Base-by-base conservation (phyloP, 225 moss, liverwort and hornwort genomes). In the Polytrichum formosum region DNA sequence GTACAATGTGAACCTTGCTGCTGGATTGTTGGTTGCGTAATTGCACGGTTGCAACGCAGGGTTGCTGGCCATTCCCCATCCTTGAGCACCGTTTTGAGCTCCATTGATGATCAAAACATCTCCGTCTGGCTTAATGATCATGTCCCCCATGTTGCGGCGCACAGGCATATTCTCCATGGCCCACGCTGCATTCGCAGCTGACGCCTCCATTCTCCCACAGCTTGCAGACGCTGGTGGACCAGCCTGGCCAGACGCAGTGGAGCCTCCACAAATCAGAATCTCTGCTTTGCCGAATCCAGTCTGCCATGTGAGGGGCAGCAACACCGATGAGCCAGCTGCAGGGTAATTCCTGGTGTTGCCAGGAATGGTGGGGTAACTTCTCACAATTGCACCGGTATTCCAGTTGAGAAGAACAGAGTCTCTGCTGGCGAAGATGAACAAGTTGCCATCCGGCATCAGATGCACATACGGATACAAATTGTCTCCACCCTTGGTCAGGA, bases 271-370 rank as follows among this genome's bases (percentile, higher is more conserved):
- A 1, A 81, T 66, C 35, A 81, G 0, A 1, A 81, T 18, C 37
- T 73, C 77, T 1, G 35, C 74, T 0, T 8, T 58, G 53, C 20
- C 4, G 35, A 53, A 64, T 33, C 63, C 60, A 30, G 28, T 10
- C 25, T 23, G 0, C 21, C 21, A 33, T 7, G 19, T 25, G n/a
- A 72, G 63, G 23, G 72, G 72, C 20, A 72, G 19, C 33, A 72
- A 10, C 62, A 72, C 72, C 19, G 72, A 72, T 55, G 81, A 77
- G 0, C 81, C 77, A 5, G 22, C 63, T 0, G 64, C 33, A 1
- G 81, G 77, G 31, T 77, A 81, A 26, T 70, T 77, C 4, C 81
- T 31, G 9, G 81, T n/a, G 2, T 68, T 73, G 0, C 70, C 81
- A 0, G 81, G 81, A 1, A 81, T 77, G 21, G 26, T 46, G 2